Evolutionary conservation across 495 filamentous ascomycete genomes (phyloP).

Genomic region (Staphylotrichum longicolle): DNA sequence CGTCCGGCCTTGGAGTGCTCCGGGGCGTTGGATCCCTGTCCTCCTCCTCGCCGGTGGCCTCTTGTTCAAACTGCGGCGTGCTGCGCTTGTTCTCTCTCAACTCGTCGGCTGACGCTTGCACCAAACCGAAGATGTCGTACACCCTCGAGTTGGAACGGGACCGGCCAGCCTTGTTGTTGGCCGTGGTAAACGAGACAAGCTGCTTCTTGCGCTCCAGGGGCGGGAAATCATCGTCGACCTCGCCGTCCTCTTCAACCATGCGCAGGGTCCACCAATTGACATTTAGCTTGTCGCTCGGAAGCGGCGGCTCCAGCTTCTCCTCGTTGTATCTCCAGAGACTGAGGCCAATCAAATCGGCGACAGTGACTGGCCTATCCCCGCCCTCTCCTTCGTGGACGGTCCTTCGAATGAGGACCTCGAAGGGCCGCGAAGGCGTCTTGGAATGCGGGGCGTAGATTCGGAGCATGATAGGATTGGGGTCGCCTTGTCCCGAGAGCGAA

Average conservation of each 20-base stretch:
- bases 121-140: conserved; percentile 91
- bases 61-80: conserved; percentile 68
- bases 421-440: conserved; percentile 61
- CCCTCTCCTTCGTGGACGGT: conserved; percentile 70
- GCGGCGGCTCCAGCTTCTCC: conserved; percentile 69
- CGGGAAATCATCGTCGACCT: conserved; percentile 95
- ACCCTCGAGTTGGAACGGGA: conserved; percentile 74
- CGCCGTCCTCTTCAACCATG: conserved; percentile 84
- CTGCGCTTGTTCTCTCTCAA: conserved; percentile 72
- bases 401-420: conserved; percentile 74
- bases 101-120: conserved; percentile 72
- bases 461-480: conserved; percentile 75
- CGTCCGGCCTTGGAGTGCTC: conserved; percentile 46
- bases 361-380: conserved; percentile 64
- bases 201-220: conserved; percentile 74
- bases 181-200: conserved; percentile 83
- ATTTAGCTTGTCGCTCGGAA: conserved; percentile 68
- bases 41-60: conserved; percentile 47
- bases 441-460: conserved; percentile 88
- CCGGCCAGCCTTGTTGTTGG: conserved; percentile 71
- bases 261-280: conserved; percentile 90
- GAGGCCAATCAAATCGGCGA: conserved; percentile 87
- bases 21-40: conserved; percentile 41
- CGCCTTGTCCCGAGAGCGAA: conserved; percentile 80
- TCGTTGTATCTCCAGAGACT: conserved; percentile 84